A percentile compares a stretch with the other conserved stretches of the same genome.
Conservation (phyloP, 345 rosid genomes). For the Aquilaria yunnanensis region DNA sequence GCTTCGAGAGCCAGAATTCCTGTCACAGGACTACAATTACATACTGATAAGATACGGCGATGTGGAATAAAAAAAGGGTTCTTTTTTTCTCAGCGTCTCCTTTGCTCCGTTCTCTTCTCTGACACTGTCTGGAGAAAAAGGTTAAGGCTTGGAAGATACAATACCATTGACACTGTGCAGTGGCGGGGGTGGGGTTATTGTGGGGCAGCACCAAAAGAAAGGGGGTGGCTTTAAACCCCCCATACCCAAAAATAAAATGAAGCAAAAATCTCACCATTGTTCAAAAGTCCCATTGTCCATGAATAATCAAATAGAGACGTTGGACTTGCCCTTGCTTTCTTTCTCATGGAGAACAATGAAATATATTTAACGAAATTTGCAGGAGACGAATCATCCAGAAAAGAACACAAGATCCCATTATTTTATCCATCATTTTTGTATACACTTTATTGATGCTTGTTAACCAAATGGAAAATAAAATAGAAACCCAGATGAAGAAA, state of each 20-base stretch:
- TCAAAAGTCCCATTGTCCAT: conserved; percentile 26
- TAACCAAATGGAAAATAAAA: not conserved
- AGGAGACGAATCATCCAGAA: conserved; percentile 3
- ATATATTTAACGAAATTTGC: not conserved
- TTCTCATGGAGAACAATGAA: conserved; percentile 24
- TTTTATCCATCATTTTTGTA: not conserved
- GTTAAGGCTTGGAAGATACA: not conserved
- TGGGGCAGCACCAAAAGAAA: conserved; percentile 6
- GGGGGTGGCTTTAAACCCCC: conserved; percentile 18
- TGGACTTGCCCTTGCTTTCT: conserved; percentile 7
- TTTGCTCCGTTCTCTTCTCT: conserved; percentile 13
- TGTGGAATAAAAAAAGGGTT: conserved; percentile 16
- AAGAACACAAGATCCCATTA: not conserved
- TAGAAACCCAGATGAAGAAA: conserved; percentile 37
- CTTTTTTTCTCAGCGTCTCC: conserved; percentile 3
- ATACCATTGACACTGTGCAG: not conserved
- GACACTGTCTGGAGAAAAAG: conserved; percentile 19
- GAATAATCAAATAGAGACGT: conserved; percentile 37
- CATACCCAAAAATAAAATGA: not conserved
- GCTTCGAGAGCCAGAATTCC: too few relatives aligned
- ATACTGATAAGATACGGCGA: conserved; percentile 23
- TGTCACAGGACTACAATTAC: conserved; percentile 1
- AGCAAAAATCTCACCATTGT: conserved; percentile 30
- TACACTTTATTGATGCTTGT: too few relatives aligned
- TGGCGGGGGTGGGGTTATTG: conserved; percentile 1